Evolutionary conservation across 2,329 filamentous ascomycete species (phyloP), one percentile per base, ranked within the genome.

Genomic region (Alternaria tenuissima): DNA sequence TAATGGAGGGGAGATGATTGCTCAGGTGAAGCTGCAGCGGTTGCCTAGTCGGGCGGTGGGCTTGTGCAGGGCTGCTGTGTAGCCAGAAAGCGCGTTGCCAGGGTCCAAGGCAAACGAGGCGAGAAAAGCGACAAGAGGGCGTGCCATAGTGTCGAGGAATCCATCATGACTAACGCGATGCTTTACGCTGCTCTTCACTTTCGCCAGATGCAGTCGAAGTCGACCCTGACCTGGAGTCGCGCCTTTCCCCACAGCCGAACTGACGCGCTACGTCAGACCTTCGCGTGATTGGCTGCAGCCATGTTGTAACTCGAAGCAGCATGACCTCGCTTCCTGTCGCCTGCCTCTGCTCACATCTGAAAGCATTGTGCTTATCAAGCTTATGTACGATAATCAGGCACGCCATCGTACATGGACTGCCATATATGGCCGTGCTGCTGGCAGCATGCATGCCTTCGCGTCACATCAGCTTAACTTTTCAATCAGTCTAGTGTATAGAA

Each of bases 41-140:
- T 53, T 67, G 67, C 67, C 67, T 71, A 24, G 20, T 4, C 24
- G 39, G 39, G 58, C 56, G 59, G 59, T 52, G 61, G 54, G 44
- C 42, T 36, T 20, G 41, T 8, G 63, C 59, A 59, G 43, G 59
- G 62, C 56, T 51, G 32, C 49, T 52, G 49, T 55, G 51, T 57
- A 34, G 44, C 53, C 22, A 56, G 56, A 36, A 46, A 34, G 49
- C 34, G 55, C 39, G 51, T 32, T 26, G 55, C 39, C 20, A 36
- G 49, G 24, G 32, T 30, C 24, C 22, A 12, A 43, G 41, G 38
- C 39, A 30, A 43, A 24, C 14, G 44, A 44, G 39, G 41, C 34
- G 38, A 39, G 39, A 14, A n/a, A n/a, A 38, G 26, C 32, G 18
- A 34, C 55, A 48, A 18, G 28, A 30, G 18, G 24, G 42, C 55